Evolutionary conservation across 371 early-diverging fungal genomes (phyloP).

Genomic region (Sporodiniella umbellata): DNA sequence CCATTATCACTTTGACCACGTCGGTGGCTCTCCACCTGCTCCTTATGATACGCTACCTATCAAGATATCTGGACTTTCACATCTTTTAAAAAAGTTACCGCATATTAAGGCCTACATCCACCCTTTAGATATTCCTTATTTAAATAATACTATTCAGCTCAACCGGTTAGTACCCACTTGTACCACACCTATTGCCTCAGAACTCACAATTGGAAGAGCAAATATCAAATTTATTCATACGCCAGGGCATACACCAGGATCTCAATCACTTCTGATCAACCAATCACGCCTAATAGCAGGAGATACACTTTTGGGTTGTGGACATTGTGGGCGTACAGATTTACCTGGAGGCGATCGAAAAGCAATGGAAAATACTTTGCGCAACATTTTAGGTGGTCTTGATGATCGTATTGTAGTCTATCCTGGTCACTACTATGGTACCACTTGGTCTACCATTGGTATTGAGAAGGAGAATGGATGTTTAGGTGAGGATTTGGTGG

Average conservation of each 20-base stretch:
- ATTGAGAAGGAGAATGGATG: slow-evolving; percentile 56
- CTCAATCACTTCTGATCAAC: slow-evolving; percentile 78
- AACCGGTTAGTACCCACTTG: slow-evolving; percentile 53
- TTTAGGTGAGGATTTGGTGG: slow-evolving; percentile 49
- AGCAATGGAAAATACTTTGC: slow-evolving; percentile 68
- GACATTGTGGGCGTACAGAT: slow-evolving; percentile 75
- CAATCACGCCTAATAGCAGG: slow-evolving; percentile 76
- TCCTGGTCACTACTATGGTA: slow-evolving; percentile 88
- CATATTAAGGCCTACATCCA: slow-evolving; percentile 73
- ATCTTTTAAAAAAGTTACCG: slow-evolving; percentile 66
- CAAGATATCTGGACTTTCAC: slow-evolving; percentile 73
- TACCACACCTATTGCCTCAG: slow-evolving; percentile 58
- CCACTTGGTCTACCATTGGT: slow-evolving; percentile 72
- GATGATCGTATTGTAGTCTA: slow-evolving; percentile 73
- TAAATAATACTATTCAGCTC: slow-evolving; percentile 53
- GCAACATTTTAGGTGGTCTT: slow-evolving; percentile 51
- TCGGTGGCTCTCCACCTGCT: slow-evolving; percentile 72
- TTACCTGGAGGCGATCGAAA: slow-evolving; percentile 66
- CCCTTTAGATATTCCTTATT: slow-evolving; percentile 69
- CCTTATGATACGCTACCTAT: slow-evolving; percentile 77
- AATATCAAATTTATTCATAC: slow-evolving; percentile 75
- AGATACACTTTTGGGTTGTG: slow-evolving; percentile 79
- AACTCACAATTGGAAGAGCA: slow-evolving; percentile 51
- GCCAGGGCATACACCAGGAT: slow-evolving; percentile 89
- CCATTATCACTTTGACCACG: slow-evolving; percentile 86